Evolutionary conservation across 1,284 basidiomycete species (phyloP), one percentile per base, ranked within the genome.

Genomic region (Hypsizygus ulmarius): DNA sequence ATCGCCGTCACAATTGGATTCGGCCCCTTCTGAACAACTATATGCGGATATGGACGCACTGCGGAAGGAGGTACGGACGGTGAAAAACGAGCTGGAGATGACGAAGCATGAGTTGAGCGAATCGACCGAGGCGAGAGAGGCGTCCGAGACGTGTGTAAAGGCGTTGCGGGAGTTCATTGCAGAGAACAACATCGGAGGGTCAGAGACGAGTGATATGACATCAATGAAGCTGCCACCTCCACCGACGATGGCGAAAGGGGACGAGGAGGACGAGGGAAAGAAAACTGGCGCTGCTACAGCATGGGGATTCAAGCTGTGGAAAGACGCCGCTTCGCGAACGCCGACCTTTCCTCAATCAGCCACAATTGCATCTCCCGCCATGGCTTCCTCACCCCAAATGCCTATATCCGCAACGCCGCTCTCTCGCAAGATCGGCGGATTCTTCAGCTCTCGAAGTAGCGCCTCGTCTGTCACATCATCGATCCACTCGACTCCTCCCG

Each of bases 81-180:
- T 85, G 41, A 82, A 81, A 54, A 63, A 73, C 12, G 79, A 84
- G 47, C 66, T 96, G 30, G 81, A 84, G 29, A 75, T 76, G 32
- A 74, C 81, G 4, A 79, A 80, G 51, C 74, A 79, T 46, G 86
- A 90, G 51, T 68, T 94, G 16, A 68, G 64, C 21, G 92, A 95
- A 59, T 77, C 85, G 1, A 86, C 81, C 50, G 93, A 97, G 64
- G 91, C 90, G 2, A 77, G 82, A 37, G 82, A 90, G 59, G 93
- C 93, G 6, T 90, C 86, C n/a, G 93, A 97, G 56, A 79, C 78
- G 2, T 94, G 91, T 61, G 82, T 90, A 51, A 81, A 80, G 47
- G 89, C 88, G 0, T 70, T 97, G 29, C 77, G 92, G 32, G 87
- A 86, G 47, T 97, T 93, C 62, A 93, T 97, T 57, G 81, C 84